Conservation (phyloP, 495 filamentous ascomycete genomes). For the Hypoxylon subgilvum region DNA sequence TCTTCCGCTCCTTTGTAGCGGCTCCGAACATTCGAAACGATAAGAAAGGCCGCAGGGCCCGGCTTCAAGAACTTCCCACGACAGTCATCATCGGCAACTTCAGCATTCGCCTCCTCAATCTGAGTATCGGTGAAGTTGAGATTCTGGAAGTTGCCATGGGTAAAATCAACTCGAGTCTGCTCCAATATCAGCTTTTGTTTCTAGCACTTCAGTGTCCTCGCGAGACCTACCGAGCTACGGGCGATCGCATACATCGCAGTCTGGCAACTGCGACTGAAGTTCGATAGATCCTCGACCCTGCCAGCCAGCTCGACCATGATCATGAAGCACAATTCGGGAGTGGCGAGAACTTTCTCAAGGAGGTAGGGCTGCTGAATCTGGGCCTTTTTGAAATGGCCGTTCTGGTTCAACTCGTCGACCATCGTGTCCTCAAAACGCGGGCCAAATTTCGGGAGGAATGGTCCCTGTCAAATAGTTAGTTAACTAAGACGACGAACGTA, state of each 20-base stretch:
- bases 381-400: neutral
- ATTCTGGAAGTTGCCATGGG: slow-evolving; percentile 6
- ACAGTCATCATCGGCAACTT: no score
- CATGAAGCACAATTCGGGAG: slow-evolving; percentile 9
- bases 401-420: no score
- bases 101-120: neutral
- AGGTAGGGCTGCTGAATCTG: slow-evolving; percentile 1
- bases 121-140: slow-evolving; percentile 2
- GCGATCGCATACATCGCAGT: slow-evolving; percentile 6
- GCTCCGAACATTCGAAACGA: no score
- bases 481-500: no score
- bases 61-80: no score
- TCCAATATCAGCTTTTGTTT: slow-evolving; percentile 3
- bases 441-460: slow-evolving; percentile 3
- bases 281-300: slow-evolving; percentile 30
- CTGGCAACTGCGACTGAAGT: slow-evolving; percentile 29
- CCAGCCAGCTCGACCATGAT: slow-evolving; percentile 13
- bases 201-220: neutral
- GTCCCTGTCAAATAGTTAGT: slow-evolving; percentile 18
- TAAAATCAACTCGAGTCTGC: slow-evolving; percentile 14
- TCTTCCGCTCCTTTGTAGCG: no score
- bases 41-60: no score
- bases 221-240: neutral
- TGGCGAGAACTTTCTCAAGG: slow-evolving; percentile 6
- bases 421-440: no score